Base-by-base conservation (phyloP, 164 flowering plant species). In the Vitis riparia region DNA sequence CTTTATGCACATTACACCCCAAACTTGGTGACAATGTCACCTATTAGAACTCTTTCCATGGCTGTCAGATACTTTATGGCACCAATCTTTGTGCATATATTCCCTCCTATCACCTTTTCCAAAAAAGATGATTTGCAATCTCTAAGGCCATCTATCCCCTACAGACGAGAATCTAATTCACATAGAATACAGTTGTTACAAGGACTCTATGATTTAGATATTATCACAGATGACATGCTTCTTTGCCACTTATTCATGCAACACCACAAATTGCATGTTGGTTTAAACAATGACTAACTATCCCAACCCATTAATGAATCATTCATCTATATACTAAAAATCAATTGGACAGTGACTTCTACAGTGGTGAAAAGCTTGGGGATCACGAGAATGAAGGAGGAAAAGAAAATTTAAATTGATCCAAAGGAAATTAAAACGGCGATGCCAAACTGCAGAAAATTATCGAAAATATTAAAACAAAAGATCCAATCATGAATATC, bases 81-180 rank as follows among this genome's bases (percentile, higher is more conserved):
- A 75, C 76, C 64, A 71, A 69, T 68, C 72, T 73, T 71, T 32
- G 71, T 32, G 85, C 84, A 82, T 84, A 86, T 86, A 86, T 86
- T 86, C 90, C 81, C 70, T 49, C 66, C 59, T 37, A 69, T 56
- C 71, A 71, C 23, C 71, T 73, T 80, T 76, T 30, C 17, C 51
- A 55, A 64, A 73, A 74, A 80, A 73, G 78, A 69, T 15, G 16
- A 68, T 74, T 71, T 55, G 47, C 8, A 29, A 71, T 71, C 70
- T 60, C 23, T 49, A 30, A 71, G 55, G 56, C 70, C 62, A 60
- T 65, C 19, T 17, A 61, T 65, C 47, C 57, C 69, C 30, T 49
- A n/a, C 27, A 55, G 29, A n/a, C 50, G 71, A 75, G 79, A 67
- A 77, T 77, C 79, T 55, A 63, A 51, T 80, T 17, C 71, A 60